These are phyloP conservation scores for Ganoderma lingzhi DNA, from an alignment of 1,284 basidiomycete species.

Conservation along the genomic window DNA sequence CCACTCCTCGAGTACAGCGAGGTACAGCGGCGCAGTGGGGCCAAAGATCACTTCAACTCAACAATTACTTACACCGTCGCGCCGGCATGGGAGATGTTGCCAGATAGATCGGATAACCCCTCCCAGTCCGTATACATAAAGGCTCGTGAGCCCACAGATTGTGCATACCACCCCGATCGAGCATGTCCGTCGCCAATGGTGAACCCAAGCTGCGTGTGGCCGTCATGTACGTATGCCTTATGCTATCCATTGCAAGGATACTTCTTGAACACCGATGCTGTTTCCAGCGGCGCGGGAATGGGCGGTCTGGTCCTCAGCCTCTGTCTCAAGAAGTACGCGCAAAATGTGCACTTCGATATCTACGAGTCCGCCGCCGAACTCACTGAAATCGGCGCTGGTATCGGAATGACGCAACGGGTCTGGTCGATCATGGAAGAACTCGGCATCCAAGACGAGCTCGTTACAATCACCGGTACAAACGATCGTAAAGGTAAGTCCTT, in stretches of 20 bases:
- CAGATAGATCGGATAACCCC: too few species aligned
- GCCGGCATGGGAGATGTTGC: too few species aligned
- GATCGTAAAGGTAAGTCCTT: neutral
- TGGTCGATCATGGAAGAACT: conserved; percentile 34
- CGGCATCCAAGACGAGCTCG: conserved; percentile 34
- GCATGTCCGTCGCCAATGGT: neutral
- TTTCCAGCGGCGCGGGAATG: conserved; percentile 47
- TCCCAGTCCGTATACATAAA: too few species aligned
- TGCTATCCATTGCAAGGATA: neutral
- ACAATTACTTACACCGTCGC: too few species aligned
- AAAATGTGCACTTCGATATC: conserved; percentile 49
- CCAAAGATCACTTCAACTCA: too few species aligned
- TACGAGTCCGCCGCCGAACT: conserved; percentile 50
- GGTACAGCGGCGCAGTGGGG: too few species aligned
- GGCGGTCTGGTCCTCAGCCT: conserved; percentile 46
- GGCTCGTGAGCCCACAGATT: too few species aligned
- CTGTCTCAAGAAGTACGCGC: conserved; percentile 42
- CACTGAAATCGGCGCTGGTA: conserved; percentile 51
- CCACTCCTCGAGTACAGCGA: too few species aligned
- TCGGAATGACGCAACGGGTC: conserved; percentile 39
- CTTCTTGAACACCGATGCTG: neutral
- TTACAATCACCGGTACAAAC: conserved; percentile 1
- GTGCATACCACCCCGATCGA: neutral
- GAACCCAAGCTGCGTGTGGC: neutral
- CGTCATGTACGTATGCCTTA: neutral